phyloP scores from a whole-genome alignment of 768 basidiomycete species.

The Xerocomellus intermedius region DNA sequence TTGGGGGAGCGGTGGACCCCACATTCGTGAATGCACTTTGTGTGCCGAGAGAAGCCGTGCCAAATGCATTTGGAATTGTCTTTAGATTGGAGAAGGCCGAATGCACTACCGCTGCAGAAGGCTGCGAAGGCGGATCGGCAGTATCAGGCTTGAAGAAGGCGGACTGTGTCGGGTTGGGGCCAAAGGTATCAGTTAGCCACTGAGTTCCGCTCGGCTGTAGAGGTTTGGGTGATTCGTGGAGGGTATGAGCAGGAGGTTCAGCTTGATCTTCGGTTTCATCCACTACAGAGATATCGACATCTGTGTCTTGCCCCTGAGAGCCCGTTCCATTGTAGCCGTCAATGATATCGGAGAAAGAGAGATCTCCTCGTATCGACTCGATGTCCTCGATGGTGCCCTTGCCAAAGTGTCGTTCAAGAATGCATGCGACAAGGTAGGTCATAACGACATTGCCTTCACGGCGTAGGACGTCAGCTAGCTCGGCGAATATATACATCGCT shows the following conservation, averaged over 20 bases:
- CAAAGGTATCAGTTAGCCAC: constrained; percentile 35
- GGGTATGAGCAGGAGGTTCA: neutral
- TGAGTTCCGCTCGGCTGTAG: constrained; percentile 31
- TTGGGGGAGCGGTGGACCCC: neutral
- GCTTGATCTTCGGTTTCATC: constrained; percentile 22
- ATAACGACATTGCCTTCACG: constrained; percentile 65
- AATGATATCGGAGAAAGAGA: constrained; percentile 62
- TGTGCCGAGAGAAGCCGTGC: constrained; percentile 21
- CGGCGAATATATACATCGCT: constrained; percentile 63
- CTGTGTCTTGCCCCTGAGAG: constrained; percentile 26
- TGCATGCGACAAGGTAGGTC: constrained; percentile 87
- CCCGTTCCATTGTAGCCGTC: constrained; percentile 50
- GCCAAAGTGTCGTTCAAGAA: constrained; percentile 84
- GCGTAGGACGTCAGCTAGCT: constrained; percentile 60
- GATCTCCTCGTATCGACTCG: constrained; percentile 57
- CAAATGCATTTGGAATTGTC: constrained; percentile 36
- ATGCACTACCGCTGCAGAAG: constrained; percentile 9
- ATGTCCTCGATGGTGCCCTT: constrained; percentile 77
- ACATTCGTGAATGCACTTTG: constrained; percentile 4
- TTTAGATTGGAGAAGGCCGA: constrained; percentile 38
- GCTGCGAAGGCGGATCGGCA: constrained; percentile 12
- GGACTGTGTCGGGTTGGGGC: constrained; percentile 26
- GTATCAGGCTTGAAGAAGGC: constrained; percentile 14
- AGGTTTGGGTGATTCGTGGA: constrained; percentile 5
- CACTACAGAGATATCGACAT: constrained; percentile 23